Evolutionary conservation across 495 filamentous ascomycete genomes (phyloP), one percentile per base, ranked within the genome.

Genomic region (Neurospora sp.): DNA sequence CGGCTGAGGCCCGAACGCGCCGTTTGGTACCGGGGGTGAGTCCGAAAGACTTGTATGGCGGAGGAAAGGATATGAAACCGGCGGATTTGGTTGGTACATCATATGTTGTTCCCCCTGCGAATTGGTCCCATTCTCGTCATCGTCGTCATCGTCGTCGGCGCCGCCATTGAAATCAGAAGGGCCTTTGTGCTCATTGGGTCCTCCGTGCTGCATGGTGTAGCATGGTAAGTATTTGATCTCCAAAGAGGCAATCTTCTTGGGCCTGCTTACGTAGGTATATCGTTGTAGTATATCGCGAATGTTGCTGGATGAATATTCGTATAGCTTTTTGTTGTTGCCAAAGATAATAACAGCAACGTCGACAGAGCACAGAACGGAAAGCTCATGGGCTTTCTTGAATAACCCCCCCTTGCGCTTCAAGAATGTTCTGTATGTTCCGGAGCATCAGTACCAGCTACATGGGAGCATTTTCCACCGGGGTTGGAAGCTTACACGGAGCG

Each of bases 331-430:
- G 83, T 98, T 98, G 82, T 92, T 92, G 76, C 94, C 94, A 80
- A 98, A 98, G 76, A 99, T 98, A 77, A 99, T 94, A 73, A 99
- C 96, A 37, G 96, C 96, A 76, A 99, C 95, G 83, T 99, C 96
- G 77, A 99, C 96, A 66, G 93, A 97, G 82, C 96, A 99, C 74
- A 99, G 90, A 54, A 98, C 96, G 74, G 95, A 97, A 35, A 99
- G 88, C 87, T 99, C 96, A 84, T 99, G 93, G 72, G 96, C 96
- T 88, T 99, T 99, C 89, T 99, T 99, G 88, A 99, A 98, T 35
- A 99, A 87, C 77, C 96, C 96, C 76, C 95, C 96, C 84, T 99
- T 99, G 83, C 96, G 92, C 86, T 99, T 99, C 72, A 99, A 86
- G 82, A 99, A 99, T 40, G 96, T 99, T 73, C 96, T 98, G 80